Base-by-base conservation (phyloP, 2,329 filamentous ascomycete species). In the Monosporascus sp. region DNA sequence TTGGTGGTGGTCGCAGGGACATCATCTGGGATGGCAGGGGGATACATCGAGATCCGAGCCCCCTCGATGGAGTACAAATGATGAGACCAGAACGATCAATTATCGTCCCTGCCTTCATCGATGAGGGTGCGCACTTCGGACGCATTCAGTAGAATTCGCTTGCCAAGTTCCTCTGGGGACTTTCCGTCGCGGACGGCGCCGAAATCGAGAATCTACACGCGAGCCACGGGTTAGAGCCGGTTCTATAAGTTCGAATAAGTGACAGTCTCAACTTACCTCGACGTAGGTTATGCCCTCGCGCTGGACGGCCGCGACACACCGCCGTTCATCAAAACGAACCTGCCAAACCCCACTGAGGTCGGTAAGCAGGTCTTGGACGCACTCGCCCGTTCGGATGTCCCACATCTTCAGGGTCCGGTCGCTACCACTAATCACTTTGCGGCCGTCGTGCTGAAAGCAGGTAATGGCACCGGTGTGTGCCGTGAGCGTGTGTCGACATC, bases 341-440 rank as follows among this genome's bases (percentile, higher is more conserved):
- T 99, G 94, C 94, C 94, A 99, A 7, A 99, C 94, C n/a, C 93
- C 92, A 61, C 87, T 93, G 37, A 99, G 79, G 65, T 97, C 92
- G 15, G 91, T 96, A 65, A 99, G 78, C 43, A 99, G 80, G 70
- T 99, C 93, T 61, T 93, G 89, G 50, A 96, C 85, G 68, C 91
- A 97, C 64, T 97, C 89, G 48, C 94, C 94, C 2, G 87, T 96
- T 64, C 86, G 84, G 49, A 97, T 88, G 66, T 99, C 91, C 94
- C 94, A 99, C 90, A 99, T 95, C 77, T 99, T 99, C 59, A 99
- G 78, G 3, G 91, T 97, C 65, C 93, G 86, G 70, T 99, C 94
- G 55, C 91, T 96, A 52, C 94, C 94, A 41, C 90, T 96, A 53
- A 99, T 96, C 37, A 99, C 92, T 68, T 99, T 99, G 60, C 92